Evolutionary conservation across 148 eudicot species (phyloP).

Genomic region (Chenopodium berlandieri): DNA sequence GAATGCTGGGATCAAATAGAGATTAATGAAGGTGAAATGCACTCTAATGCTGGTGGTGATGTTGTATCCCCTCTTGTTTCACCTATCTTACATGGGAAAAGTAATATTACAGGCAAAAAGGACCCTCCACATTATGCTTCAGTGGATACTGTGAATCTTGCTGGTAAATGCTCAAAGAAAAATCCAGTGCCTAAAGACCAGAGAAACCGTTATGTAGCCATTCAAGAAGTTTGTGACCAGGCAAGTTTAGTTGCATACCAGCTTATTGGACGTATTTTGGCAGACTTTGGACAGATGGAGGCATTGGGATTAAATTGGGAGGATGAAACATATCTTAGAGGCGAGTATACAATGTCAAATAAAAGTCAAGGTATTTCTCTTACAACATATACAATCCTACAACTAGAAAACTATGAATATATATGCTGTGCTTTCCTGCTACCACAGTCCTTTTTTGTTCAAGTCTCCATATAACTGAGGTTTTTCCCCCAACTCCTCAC

Average conservation of each 20-base stretch:
- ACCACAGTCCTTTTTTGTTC: not conserved
- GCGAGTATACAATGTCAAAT: constrained; percentile 24
- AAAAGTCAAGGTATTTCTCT: constrained; percentile 37
- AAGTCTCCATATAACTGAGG: not conserved
- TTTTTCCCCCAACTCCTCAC: not conserved
- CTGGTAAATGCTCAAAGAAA: constrained; percentile 12
- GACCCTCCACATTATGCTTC: not conserved
- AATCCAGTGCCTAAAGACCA: constrained; percentile 16
- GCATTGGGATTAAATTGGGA: constrained; percentile 32
- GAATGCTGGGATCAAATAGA: not conserved
- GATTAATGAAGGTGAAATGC: constrained; percentile 8
- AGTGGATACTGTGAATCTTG: constrained; percentile 15
- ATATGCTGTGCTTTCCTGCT: not conserved
- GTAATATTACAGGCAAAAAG: not conserved
- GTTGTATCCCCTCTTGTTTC: constrained; percentile 1
- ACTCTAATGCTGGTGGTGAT: constrained; percentile 5
- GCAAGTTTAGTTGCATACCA: constrained; percentile 61
- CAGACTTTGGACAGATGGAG: constrained; percentile 44
- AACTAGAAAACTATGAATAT: not conserved
- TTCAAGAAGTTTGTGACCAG: constrained; percentile 75
- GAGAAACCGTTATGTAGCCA: constrained; percentile 50
- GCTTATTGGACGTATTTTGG: constrained; percentile 50
- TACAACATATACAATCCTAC: not conserved
- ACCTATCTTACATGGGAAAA: not conserved
- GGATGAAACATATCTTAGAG: constrained; percentile 53